Base-by-base conservation (phyloP, 352 stramenopile species). In the Achlya hypogyna region DNA sequence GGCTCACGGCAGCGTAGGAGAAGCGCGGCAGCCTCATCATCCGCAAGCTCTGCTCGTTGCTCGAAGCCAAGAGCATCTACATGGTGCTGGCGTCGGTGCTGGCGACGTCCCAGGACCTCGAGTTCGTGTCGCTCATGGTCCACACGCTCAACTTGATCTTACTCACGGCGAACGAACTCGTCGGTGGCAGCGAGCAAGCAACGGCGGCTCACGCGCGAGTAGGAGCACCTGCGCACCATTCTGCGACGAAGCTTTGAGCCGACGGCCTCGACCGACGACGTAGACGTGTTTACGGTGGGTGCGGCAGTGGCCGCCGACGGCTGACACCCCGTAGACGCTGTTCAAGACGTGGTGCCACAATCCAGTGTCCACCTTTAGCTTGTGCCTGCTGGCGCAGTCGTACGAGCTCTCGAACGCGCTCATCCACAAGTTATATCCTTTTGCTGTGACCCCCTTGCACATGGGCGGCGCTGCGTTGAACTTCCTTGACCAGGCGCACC, bases 71-170 rank as follows among this genome's bases (percentile, higher is more conserved):
- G 73, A 97, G 81, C 69, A 98, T 99, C 35, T 99, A 99, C 75
- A 89, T 98, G 72, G 90, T 98, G 49, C 96, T 99, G 65, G 95
- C 97, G 0, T 93, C 96, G 58, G 95, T 98, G 1, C 71, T 99
- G n/a, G 81, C 85, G 0, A 84, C 79, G 5, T 60, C 88, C 25
- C 27, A 69, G 12, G 86, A 98, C 63, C 77, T 89, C 54, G 95
- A 99, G 62, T 99, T 99, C 76, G 91, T 97, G 14, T 91, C 91
- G 0, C 96, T 99, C 20, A 99, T 99, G 95, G 96, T 99, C 6
- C 97, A 99, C 81, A 98, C 96, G 34, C 81, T 99, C 9, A 99
- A 99, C 70, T 74, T 99, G 8, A 99, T 99, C 68, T 73, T 99
- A 34, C 78, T 99, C 0, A 99, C 98, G 8, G 96, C 97, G 0